Conservation (phyloP, 1,284 basidiomycete species). For the Sanguinoderma infundibulare region DNA sequence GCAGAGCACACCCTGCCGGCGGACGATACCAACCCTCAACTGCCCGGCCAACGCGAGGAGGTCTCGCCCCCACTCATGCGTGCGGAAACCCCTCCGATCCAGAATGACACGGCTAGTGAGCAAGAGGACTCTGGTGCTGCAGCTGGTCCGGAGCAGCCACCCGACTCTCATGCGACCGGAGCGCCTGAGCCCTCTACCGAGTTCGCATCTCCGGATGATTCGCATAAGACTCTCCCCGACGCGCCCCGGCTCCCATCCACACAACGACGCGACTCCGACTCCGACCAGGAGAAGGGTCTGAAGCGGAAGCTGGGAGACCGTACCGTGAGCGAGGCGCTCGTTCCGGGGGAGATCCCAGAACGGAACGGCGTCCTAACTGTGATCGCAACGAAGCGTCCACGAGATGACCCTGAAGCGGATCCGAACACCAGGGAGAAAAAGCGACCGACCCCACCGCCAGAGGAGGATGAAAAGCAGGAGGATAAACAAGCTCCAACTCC, state of each 20-base stretch:
- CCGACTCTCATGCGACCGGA: slow-evolving; percentile 23
- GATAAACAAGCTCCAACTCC: slow-evolving; percentile 16
- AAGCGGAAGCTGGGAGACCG: slow-evolving; percentile 65
- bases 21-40: not conserved
- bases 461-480: slow-evolving; percentile 39
- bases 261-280: slow-evolving; percentile 33
- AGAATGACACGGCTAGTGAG: slow-evolving; percentile 25
- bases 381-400: slow-evolving; percentile 25
- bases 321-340: slow-evolving; percentile 42
- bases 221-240: not conserved
- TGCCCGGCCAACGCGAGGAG: not conserved
- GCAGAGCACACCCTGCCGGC: not conserved
- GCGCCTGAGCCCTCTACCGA: slow-evolving; percentile 12
- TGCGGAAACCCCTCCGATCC: slow-evolving; percentile 29
- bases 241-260: slow-evolving; percentile 12
- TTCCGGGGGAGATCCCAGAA: slow-evolving; percentile 25
- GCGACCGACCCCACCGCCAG: slow-evolving; percentile 70
- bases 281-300: slow-evolving; percentile 59
- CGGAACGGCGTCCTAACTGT: slow-evolving; percentile 30
- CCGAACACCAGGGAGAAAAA: slow-evolving; percentile 66
- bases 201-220: not conserved
- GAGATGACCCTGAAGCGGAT: slow-evolving; percentile 57
- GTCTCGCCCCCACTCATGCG: slow-evolving; percentile 12
- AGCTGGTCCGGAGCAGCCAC: slow-evolving; percentile 32
- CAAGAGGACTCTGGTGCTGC: slow-evolving; percentile 32